Conservation (phyloP, 2,329 filamentous ascomycete genomes). For the Rosellinia necatrix region DNA sequence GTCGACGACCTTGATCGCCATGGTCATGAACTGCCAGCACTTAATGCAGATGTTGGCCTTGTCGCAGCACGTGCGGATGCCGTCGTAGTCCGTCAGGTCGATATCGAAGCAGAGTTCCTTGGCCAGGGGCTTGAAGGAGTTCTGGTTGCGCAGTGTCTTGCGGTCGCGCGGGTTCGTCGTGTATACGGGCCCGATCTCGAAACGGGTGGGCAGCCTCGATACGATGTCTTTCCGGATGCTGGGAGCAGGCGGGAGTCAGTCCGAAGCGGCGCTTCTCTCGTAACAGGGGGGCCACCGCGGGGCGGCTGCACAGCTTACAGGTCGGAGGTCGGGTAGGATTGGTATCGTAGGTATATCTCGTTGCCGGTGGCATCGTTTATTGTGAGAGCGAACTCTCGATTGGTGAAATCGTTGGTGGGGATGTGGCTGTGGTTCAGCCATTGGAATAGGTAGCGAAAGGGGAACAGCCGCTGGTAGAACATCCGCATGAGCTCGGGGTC, state of each 20-base stretch:
- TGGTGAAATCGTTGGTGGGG: slow-evolving; percentile 84
- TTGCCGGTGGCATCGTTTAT: slow-evolving; percentile 64
- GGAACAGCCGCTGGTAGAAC: slow-evolving; percentile 95
- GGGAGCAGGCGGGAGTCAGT: slow-evolving; percentile 18
- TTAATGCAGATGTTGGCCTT: slow-evolving; percentile 92
- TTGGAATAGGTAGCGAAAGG: slow-evolving; percentile 92
- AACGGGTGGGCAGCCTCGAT: slow-evolving; percentile 84
- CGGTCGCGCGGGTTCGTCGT: slow-evolving; percentile 90
- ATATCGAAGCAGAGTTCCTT: slow-evolving; percentile 99
- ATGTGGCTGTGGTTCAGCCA: slow-evolving; percentile 95
- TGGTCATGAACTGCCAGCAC: slow-evolving; percentile 97
- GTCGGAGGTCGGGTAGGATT: slow-evolving; percentile 64
- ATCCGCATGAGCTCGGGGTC: slow-evolving; percentile 87
- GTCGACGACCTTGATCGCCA: slow-evolving; percentile 95
- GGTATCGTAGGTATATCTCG: slow-evolving; percentile 90
- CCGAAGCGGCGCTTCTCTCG: too few species aligned
- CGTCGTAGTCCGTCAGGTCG: slow-evolving; percentile 98
- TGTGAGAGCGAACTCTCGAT: slow-evolving; percentile 95
- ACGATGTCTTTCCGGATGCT: slow-evolving; percentile 91
- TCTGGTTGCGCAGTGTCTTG: slow-evolving; percentile 77
- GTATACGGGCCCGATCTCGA: slow-evolving; percentile 99
- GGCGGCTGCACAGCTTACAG: slow-evolving; percentile 45
- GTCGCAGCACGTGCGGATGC: slow-evolving; percentile 91
- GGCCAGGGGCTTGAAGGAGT: slow-evolving; percentile 81
- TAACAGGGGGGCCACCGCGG: background rate